Conservation (phyloP, 768 basidiomycete genomes). For the Crucibulum laeve region DNA sequence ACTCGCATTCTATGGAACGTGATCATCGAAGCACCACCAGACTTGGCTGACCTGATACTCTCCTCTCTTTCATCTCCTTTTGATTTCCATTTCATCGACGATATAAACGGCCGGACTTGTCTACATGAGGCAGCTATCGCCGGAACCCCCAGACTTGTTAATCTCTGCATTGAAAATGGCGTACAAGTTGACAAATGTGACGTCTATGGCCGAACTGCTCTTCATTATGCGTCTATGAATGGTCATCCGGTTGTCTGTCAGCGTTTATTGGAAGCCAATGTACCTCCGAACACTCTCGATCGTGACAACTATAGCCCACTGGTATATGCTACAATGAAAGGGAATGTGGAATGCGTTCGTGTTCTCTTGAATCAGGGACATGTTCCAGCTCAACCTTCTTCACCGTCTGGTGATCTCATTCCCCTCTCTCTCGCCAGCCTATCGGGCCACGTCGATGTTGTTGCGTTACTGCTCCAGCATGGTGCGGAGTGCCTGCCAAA, state of each 20-base stretch:
- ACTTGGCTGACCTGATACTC: conserved; percentile 73
- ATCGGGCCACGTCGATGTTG: conserved; percentile 82
- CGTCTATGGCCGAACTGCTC: conserved; percentile 86
- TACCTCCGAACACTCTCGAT: conserved; percentile 70
- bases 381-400: conserved; percentile 56
- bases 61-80: conserved; percentile 64
- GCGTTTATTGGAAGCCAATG: conserved; percentile 64
- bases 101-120: conserved; percentile 93
- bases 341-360: conserved; percentile 76
- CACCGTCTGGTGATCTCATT: conserved; percentile 63
- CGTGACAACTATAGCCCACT: conserved; percentile 94
- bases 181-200: conserved; percentile 75
- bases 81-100: conserved; percentile 90
- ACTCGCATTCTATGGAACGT: conserved; percentile 96
- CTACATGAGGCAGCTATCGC: conserved; percentile 91
- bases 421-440: conserved; percentile 91
- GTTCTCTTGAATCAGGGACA: conserved; percentile 76
- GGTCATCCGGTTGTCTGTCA: conserved; percentile 76
- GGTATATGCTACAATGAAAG: conserved; percentile 87
- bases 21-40: conserved; percentile 71
- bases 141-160: conserved; percentile 72
- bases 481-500: conserved; percentile 81
- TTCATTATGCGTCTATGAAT: conserved; percentile 96
- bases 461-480: conserved; percentile 66
- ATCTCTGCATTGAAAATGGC: conserved; percentile 72